Percentiles rank a stretch among this genome's conserved stretches.
These are phyloP conservation scores for Mortierella sp. DNA, from an alignment of 371 early-diverging fungal species.

Conservation along the genomic window DNA sequence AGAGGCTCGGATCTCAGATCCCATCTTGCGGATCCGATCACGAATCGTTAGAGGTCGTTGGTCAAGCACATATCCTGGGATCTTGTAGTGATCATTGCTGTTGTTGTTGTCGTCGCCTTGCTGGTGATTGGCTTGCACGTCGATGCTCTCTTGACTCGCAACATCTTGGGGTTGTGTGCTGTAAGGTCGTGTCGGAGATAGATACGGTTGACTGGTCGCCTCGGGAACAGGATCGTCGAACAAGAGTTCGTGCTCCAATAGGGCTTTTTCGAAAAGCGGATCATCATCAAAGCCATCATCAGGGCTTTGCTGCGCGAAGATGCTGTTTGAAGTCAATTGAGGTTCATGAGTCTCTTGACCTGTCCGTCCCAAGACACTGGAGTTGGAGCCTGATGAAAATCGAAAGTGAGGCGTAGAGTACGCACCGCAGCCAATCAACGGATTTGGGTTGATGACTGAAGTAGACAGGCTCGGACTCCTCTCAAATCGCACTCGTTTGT, in stretches of 20 bases:
- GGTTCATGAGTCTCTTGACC: background rate
- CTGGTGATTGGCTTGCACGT: background rate
- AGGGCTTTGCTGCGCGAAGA: background rate
- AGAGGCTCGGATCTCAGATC: conserved; percentile 12
- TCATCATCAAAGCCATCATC: conserved; percentile 4
- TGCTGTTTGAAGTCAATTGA: background rate
- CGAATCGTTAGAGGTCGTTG: background rate
- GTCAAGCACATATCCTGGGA: background rate
- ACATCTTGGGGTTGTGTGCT: no score
- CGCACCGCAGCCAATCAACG: background rate
- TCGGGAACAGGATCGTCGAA: background rate
- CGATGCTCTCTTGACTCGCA: no score
- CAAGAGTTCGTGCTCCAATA: background rate
- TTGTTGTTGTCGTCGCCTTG: background rate
- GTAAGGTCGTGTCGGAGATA: no score
- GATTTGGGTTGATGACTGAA: background rate
- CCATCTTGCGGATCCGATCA: conserved; percentile 7
- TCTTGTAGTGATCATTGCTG: background rate
- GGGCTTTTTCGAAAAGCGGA: background rate
- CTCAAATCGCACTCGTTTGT: background rate
- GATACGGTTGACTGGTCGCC: no score
- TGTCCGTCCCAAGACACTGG: background rate
- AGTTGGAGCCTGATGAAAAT: background rate
- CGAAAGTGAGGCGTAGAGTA: conserved; percentile 21
- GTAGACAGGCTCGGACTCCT: background rate